phyloP scores from a whole-genome alignment of 805 yeast species.

The Kregervanrija pseudodelftensis region DNA sequence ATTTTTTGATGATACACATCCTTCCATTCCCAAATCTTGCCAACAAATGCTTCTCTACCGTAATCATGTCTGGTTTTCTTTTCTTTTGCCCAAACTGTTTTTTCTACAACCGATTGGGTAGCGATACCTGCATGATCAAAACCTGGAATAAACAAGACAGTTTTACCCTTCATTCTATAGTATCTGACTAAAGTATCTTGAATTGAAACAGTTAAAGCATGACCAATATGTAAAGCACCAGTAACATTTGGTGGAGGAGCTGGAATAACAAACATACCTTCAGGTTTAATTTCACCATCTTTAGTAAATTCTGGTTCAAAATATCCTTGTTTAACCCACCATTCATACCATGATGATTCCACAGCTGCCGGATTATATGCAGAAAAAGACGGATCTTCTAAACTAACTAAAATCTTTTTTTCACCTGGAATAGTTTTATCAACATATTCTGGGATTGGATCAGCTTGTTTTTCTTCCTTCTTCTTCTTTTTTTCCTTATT shows the following conservation, averaged over 20 bases:
- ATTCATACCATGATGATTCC: constrained; percentile 93
- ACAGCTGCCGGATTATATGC: constrained; percentile 90
- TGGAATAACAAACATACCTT: constrained; percentile 83
- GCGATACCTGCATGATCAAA: constrained; percentile 99
- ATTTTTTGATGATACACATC: constrained; percentile 85
- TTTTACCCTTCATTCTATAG: constrained; percentile 95
- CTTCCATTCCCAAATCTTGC: constrained; percentile 97
- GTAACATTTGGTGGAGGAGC: constrained; percentile 99
- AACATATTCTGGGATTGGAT: constrained; percentile 74
- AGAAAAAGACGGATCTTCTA: constrained; percentile 89
- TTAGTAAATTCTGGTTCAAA: constrained; percentile 80
- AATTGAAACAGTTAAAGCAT: constrained; percentile 89
- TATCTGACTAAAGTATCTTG: constrained; percentile 91
- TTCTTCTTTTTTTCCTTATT: constrained; percentile 50
- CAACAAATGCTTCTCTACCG: constrained; percentile 85
- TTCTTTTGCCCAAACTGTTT: constrained; percentile 84
- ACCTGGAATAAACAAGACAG: constrained; percentile 89
- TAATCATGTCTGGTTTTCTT: constrained; percentile 89
- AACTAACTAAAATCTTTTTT: constrained; percentile 77
- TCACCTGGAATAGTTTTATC: constrained; percentile 85
- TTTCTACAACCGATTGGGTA: constrained; percentile 97
- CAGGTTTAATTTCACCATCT: constrained; percentile 71
- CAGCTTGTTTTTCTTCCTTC: constrained; percentile 62
- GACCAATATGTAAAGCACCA: constrained; percentile 98
- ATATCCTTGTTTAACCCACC: constrained; percentile 90